Conservation (phyloP, 148 eudicot species). For the Oxyria digyna region DNA sequence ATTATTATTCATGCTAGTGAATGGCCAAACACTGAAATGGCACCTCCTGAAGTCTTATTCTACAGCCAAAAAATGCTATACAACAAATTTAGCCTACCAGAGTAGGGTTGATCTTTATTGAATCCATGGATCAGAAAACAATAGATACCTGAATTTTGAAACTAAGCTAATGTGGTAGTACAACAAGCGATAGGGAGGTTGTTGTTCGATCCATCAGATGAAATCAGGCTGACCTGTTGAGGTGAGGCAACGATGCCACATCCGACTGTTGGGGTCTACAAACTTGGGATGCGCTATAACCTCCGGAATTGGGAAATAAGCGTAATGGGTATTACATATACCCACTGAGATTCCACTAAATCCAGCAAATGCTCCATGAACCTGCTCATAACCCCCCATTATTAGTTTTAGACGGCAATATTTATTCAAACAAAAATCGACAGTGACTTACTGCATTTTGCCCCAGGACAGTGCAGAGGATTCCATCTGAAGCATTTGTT, state of each 20-base stretch:
- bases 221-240: constrained; percentile 99
- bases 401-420: not conserved
- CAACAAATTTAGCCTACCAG: not conserved
- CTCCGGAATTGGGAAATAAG: constrained; percentile 92
- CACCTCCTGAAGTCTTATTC: constrained; percentile 1
- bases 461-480: constrained; percentile 90
- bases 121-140: not conserved
- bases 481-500: constrained; percentile 99
- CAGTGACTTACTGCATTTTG: constrained; percentile 84
- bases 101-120: not conserved
- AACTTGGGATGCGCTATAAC: constrained; percentile 71
- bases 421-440: not conserved
- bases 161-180: not conserved
- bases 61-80: not conserved
- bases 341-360: constrained; percentile 97
- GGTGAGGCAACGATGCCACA: constrained; percentile 99
- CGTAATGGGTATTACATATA: constrained; percentile 90
- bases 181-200: not conserved
- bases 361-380: constrained; percentile 99
- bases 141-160: not conserved
- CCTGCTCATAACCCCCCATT: constrained; percentile 35
- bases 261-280: constrained; percentile 95
- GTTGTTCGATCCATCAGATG: constrained; percentile 25
- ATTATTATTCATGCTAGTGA: not conserved
- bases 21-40: not conserved